phyloP scores from a whole-genome alignment of 257 asterid genomes.

The Solanum arcanum region DNA sequence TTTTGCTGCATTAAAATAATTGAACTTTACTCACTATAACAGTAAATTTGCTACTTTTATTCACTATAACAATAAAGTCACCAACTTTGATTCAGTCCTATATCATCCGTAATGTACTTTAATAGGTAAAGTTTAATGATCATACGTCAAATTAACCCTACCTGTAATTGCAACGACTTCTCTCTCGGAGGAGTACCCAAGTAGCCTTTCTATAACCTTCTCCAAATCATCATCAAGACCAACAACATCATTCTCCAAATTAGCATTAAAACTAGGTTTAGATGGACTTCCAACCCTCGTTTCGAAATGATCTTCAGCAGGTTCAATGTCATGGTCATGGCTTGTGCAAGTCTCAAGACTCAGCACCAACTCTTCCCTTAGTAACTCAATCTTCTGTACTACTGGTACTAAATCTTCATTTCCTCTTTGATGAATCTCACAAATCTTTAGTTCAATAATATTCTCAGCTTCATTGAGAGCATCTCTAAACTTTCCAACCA shows the following conservation, averaged over 20 bases:
- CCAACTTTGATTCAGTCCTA: neutral
- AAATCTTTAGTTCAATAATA: neutral
- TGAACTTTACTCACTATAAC: neutral
- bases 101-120: neutral
- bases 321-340: neutral
- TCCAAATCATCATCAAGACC: neutral
- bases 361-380: neutral
- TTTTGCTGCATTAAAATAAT: neutral
- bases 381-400: neutral
- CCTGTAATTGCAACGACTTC: neutral
- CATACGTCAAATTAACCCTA: neutral
- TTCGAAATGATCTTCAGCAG: neutral
- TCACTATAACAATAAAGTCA: neutral
- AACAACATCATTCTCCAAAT: neutral
- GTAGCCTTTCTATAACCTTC: neutral
- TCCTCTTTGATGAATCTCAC: neutral
- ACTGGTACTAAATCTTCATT: neutral
- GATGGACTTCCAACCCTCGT: neutral
- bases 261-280: neutral
- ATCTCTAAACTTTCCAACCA: neutral
- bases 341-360: neutral
- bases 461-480: neutral
- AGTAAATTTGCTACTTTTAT: neutral
- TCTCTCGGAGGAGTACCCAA: neutral
- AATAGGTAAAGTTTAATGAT: neutral